Base-by-base conservation (phyloP, 176 grass and related monocot species). In the Juncus inflexus region DNA sequence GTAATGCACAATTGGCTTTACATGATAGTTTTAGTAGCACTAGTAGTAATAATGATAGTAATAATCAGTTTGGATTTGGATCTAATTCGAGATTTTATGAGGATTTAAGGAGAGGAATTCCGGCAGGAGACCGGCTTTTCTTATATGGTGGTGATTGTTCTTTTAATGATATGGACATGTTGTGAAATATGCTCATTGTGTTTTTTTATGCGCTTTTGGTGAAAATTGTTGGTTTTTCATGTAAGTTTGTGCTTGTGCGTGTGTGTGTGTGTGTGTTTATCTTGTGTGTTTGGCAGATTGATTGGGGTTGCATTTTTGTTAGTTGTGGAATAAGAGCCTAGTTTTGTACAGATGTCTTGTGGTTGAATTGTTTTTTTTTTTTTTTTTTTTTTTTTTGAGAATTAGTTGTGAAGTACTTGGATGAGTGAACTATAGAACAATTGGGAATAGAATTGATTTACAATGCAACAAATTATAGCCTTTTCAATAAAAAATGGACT, bases 101-200 rank as follows among this genome's bases (percentile, higher is more conserved):
- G 9, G 76, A 83, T 15, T 39, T 76, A 2, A 70, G 64, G 1
- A 65, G 28, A 7, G 50, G 52, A 9, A 40, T 81, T 2, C 57
- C 70, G 38, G 15, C 72, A 16, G 52, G 52, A 28, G 76, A 89
- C 9, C 64, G 60, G 69, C 74, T 86, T 73, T 72, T 79, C 39
- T 67, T 86, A 51, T 72, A 78, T 5, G 90, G 82, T 9, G 51
- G 73, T 59, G 82, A 83, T 72, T 73, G 47, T 37, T 81, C 66
- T 16, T 35, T 70, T 47, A 50, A 74, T 51, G 81, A 71, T 61
- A 42, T 72, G 68, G 72, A 40, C 64, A 77, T 80, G 82, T 1
- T 80, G 69, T 88, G 81, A 66, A 43, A 36, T 65, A 15, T 75
- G 51, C 3, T 4, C 15, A 7, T 15, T 37, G 10, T 55, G 52